Evolutionary conservation across 768 basidiomycete species (phyloP), one percentile per base, ranked within the genome.

Genomic region (Termitomyces sp.): DNA sequence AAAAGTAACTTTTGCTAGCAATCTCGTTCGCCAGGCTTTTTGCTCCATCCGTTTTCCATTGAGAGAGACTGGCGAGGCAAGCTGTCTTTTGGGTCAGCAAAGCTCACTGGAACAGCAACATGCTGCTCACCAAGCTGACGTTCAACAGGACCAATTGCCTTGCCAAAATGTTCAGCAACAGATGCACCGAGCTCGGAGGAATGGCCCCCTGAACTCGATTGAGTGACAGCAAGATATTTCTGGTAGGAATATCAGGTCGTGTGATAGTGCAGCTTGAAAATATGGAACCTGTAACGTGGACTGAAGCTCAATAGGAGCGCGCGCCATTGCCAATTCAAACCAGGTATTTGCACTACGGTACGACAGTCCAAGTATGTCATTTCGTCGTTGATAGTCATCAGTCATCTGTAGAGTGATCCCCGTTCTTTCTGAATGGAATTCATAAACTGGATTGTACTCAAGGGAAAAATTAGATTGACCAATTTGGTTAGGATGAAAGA

Each of bases 251-350:
- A 53, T 39, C 10, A 46, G 27, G 31, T n/a, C 29, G 39, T 26
- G 53, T 53, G 26, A 60, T 13, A 39, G 44, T 39, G 57, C 55
- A 18, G 12, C 10, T 48, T 43, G 47, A 24, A 46, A 60, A 49
- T 13, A n/a, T 13, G 76, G 43, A 65, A 90, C 94, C 81, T 96
- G 94, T 54, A 99, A 74, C 0, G 92, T 93, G 0, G 94, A 91
- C 60, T 95, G 94, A 48, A 98, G 73, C 69, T 97, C 95, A 68
- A 94, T 82, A 0, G 96, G 96, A 1, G 95, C 93, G 20, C 94
- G 85, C 12, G 87, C 84, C 34, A 98, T 76, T 1, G 92, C 94
- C 41, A 93, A 74, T 56, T 89, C 85, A 58, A 99, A 88, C 96
- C 96, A 99, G 20, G 70, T 78, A 57, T 80, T 83, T 10, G 93